phyloP scores from a whole-genome alignment of 129 eudicot species.

The Sambucus nigra region DNA sequence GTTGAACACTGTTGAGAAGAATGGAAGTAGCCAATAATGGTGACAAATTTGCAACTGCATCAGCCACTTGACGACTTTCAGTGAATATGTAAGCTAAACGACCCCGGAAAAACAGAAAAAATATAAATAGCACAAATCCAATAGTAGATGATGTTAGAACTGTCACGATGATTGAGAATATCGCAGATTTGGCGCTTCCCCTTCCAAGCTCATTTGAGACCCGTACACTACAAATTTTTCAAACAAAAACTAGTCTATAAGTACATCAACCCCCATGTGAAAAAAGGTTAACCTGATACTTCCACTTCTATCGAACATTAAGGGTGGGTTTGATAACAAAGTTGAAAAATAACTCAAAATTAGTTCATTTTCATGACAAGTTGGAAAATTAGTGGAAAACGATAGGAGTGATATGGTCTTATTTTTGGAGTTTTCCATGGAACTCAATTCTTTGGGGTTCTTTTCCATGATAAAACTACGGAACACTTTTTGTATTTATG shows the following conservation, averaged over 20 bases:
- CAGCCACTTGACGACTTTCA: conserved; percentile 16
- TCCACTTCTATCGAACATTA: background rate
- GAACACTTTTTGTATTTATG: too few species aligned
- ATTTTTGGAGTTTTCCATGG: background rate
- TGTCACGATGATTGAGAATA: conserved; percentile 23
- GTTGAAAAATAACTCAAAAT: too few species aligned
- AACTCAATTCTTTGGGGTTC: too few species aligned
- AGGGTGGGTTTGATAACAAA: background rate
- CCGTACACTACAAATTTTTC: conserved; percentile 24
- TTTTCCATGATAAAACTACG: background rate
- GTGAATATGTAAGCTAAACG: conserved; percentile 36
- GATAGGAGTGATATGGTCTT: too few species aligned
- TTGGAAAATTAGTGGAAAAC: too few species aligned
- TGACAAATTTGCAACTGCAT: conserved; percentile 30
- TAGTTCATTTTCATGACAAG: too few species aligned
- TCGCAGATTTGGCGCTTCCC: conserved; percentile 38
- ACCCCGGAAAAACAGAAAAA: conserved; percentile 33
- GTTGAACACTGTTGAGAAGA: conserved; percentile 40
- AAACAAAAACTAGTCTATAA: background rate
- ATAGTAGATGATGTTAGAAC: conserved; percentile 30
- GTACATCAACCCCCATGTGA: background rate
- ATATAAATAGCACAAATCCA: conserved; percentile 32
- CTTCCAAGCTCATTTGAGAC: conserved; percentile 55
- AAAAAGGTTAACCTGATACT: too few species aligned
- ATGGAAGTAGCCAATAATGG: conserved; percentile 32